Evolutionary conservation across 768 basidiomycete species (phyloP), one percentile per base, ranked within the genome.

Genomic region (Arthromyces matolae): DNA sequence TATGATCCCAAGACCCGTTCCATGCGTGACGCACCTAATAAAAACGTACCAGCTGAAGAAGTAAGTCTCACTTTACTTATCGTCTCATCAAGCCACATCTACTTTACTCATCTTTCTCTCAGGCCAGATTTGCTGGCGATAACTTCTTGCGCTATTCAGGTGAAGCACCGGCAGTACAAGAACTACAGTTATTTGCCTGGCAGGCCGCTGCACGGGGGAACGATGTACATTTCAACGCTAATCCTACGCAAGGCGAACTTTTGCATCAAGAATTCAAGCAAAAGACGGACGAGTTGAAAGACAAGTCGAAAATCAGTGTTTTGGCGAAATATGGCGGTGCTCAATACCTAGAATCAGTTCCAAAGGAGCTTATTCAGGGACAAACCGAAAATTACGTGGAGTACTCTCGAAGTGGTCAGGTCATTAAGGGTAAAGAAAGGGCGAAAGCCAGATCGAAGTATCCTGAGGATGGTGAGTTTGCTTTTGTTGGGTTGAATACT

Each of bases 1-100:
- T 99, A 99, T 63, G 96, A 99, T 62, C 96, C 96, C 38, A 99
- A 99, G 73, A 98, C 96, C 10, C 86, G 96, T 61, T 97, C 95
- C 6, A 99, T 99, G 96, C 87, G 96, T 68, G 96, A 99, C 60
- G 94, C 95, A 33, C 96, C 95, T 0, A 51, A 84, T 12, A 81
- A 80, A 63, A 79, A 82, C 56, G 72, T 89, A 20, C 74, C 83
- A 5, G 70, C 89, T n/a, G 93, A 95, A 67, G 95, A 98, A 60
- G 93, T 94, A 62, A 42, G 87, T 70, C 7, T 14, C 16, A 29
- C 19, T 10, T 41, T 19, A 3, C 23, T 48, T 27, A 32, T 46
- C 29, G 51, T 23, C 27, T 5, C 18, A 27, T 12, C 19, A 45
- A 10, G 52, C n/a, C n/a, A n/a, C n/a, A n/a, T 35, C 42, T 37